Evolutionary conservation across 2,329 filamentous ascomycete species (phyloP), one percentile per base, ranked within the genome.

Genomic region (Drechmeria coniospora): DNA sequence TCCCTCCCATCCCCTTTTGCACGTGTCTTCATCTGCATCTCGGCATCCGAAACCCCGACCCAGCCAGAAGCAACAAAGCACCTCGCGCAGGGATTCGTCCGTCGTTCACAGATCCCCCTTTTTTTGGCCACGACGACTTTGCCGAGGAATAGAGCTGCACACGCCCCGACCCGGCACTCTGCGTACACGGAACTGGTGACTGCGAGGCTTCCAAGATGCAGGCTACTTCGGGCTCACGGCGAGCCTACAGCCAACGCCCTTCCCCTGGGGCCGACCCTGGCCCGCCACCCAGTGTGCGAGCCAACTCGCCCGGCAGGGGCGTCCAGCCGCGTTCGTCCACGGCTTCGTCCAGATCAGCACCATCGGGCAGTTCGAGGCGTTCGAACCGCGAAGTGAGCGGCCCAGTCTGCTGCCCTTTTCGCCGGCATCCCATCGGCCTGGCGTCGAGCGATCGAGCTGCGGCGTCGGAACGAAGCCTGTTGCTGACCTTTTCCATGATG

Each of bases 241-340:
- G 68, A 45, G 43, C 42, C 32, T 53, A 44, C 32, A 54, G 66
- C 43, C 70, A 71, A 45, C 65, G 73, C 39, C 67, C 72, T 42
- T 75, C 72, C 27, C 71, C 74, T n/a, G 68, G 62, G 35, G 65
- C 61, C 20, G 73, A 77, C 37, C 61, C 63, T 43, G 67, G 65
- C 28, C 67, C 63, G 42, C 63, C 70, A 27, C 59, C 66, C 31
- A 66, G 57, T 49, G 56, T 69, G 30, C 63, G 70, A 31, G 57
- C 68, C 26, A 74, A 72, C 45, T 77, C 74, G 28, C 74, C 76
- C 19, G 64, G 61, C 40, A 58, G 72, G 19, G 61, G 59, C 37
- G 58, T 70, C 37, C 73, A 72, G 37, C 59, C 69, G 33, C 71
- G 78, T 33, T 62, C 66, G 17, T 79, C 77, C 7, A 73, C 69